Evolutionary conservation across 352 stramenopile species (phyloP).

Genomic region (Globisporangium carolinianum): DNA sequence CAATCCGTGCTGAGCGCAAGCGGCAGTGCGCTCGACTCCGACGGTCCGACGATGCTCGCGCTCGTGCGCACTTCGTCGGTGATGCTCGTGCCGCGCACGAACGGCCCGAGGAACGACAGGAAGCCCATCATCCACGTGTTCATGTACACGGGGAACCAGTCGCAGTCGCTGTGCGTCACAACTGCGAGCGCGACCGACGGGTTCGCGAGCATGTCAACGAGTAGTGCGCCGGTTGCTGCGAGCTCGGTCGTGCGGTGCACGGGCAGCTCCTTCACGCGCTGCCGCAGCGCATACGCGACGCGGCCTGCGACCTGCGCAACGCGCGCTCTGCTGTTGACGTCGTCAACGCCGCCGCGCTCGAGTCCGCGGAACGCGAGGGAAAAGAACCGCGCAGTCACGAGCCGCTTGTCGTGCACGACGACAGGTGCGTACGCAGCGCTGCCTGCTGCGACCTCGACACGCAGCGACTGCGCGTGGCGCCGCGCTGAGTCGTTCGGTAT

Average conservation of each 20-base stretch:
- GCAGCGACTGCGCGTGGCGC: neutral
- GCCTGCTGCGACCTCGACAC: neutral
- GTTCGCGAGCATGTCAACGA: conserved; percentile 36
- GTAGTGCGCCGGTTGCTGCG: conserved; percentile 26
- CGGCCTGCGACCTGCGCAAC: conserved; percentile 20
- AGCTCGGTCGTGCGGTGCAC: conserved; percentile 39
- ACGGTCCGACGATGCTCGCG: too few species aligned
- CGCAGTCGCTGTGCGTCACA: conserved; percentile 21
- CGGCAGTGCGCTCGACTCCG: conserved; percentile 17
- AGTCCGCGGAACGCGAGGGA: conserved; percentile 18
- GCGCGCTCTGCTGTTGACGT: conserved; percentile 4
- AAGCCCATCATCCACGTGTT: conserved; percentile 36
- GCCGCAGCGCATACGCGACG: conserved; percentile 38
- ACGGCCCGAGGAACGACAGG: conserved; percentile 45
- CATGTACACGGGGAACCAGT: conserved; percentile 40
- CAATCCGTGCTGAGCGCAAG: conserved; percentile 41
- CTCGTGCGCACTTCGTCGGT: conserved; percentile 46
- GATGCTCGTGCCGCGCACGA: conserved; percentile 65
- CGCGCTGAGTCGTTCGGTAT: conserved; percentile 34
- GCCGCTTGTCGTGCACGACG: neutral
- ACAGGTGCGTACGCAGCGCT: neutral
- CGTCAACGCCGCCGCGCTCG: conserved; percentile 4
- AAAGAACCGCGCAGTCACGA: conserved; percentile 29
- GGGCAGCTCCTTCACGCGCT: conserved; percentile 44
- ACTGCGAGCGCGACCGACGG: conserved; percentile 29